A percentile compares a stretch with the other conserved stretches of the same genome.
phyloP scores from a whole-genome alignment of 2,329 filamentous ascomycete genomes.

The Fusarium cicatricum region DNA sequence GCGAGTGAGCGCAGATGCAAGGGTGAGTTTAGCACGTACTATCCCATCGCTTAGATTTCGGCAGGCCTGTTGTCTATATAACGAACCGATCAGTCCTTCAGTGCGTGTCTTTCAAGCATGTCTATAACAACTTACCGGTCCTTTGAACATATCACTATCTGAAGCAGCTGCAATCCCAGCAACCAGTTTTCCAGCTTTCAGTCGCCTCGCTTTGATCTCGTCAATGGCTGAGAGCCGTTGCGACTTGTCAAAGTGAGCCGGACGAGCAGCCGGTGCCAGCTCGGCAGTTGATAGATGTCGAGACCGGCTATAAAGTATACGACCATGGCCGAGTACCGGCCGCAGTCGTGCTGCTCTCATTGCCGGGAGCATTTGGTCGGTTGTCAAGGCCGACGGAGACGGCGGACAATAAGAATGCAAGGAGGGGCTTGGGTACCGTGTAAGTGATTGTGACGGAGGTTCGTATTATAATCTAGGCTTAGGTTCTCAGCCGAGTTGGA shows the following conservation, averaged over 20 bases:
- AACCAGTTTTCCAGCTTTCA: slow-evolving; percentile 75
- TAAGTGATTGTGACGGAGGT: slow-evolving; percentile 10
- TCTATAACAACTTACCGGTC: slow-evolving; percentile 60
- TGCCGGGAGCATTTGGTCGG: slow-evolving; percentile 31
- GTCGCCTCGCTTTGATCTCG: slow-evolving; percentile 55
- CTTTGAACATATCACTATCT: slow-evolving; percentile 86
- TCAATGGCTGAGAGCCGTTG: slow-evolving; percentile 41
- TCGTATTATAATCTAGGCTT: background rate
- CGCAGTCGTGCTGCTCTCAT: slow-evolving; percentile 34
- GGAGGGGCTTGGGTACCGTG: slow-evolving; percentile 4
- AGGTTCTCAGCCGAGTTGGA: background rate
- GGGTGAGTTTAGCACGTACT: slow-evolving; percentile 63
- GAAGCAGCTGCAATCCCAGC: slow-evolving; percentile 80
- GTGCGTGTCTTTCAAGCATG: background rate
- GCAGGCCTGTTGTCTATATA: slow-evolving; percentile 61
- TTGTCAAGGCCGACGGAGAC: background rate
- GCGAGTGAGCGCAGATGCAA: background rate
- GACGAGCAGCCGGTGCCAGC: slow-evolving; percentile 35
- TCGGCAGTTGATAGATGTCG: slow-evolving; percentile 36
- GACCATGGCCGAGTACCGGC: slow-evolving; percentile 12
- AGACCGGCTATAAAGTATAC: slow-evolving; percentile 30
- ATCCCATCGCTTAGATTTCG: slow-evolving; percentile 84
- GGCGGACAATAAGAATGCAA: background rate
- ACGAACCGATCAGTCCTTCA: background rate
- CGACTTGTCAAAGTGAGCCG: slow-evolving; percentile 37